Percentiles rank a stretch among this genome's conserved stretches.
phyloP scores from a whole-genome alignment of 2,329 filamentous ascomycete species.

The Penicillium sp. region DNA sequence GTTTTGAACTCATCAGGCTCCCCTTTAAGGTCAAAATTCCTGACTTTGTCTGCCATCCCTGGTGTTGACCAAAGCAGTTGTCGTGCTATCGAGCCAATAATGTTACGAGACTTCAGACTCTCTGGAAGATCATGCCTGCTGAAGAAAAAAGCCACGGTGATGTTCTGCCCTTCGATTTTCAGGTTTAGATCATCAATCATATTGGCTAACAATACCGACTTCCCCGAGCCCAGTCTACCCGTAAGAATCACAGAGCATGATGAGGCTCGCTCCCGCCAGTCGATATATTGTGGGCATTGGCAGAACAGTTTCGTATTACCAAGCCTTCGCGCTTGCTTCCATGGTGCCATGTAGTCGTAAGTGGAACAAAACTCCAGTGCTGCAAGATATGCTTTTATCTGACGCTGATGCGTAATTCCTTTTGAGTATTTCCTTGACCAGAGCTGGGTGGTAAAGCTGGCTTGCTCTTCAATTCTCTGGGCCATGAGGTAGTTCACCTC shows the following conservation, averaged over 20 bases:
- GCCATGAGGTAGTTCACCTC: conserved; percentile 25
- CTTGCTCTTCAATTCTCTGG: conserved; percentile 20
- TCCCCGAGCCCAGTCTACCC: conserved; percentile 48
- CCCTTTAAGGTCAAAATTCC: not conserved
- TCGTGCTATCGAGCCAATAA: conserved; percentile 35
- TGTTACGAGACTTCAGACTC: conserved; percentile 27
- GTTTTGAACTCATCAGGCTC: not conserved
- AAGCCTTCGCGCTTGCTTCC: conserved; percentile 45
- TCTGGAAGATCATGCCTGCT: conserved; percentile 31
- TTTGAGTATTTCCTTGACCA: not conserved
- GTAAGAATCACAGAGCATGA: conserved; percentile 35
- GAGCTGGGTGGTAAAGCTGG: not conserved
- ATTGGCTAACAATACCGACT: conserved; percentile 49
- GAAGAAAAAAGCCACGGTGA: conserved; percentile 37
- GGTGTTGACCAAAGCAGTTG: conserved; percentile 30
- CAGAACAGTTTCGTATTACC: conserved; percentile 36
- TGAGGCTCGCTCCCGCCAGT: conserved; percentile 26
- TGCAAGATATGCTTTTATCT: conserved; percentile 10
- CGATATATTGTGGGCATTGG: conserved; percentile 19
- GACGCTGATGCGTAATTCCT: not conserved
- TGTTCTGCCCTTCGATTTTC: not conserved
- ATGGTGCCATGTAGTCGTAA: conserved; percentile 41
- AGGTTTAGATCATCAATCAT: conserved; percentile 42
- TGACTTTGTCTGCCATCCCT: not conserved
- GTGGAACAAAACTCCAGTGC: conserved; percentile 44